Base-by-base conservation (phyloP, 1,284 basidiomycete genomes). In the Fistulinella staudtii region DNA sequence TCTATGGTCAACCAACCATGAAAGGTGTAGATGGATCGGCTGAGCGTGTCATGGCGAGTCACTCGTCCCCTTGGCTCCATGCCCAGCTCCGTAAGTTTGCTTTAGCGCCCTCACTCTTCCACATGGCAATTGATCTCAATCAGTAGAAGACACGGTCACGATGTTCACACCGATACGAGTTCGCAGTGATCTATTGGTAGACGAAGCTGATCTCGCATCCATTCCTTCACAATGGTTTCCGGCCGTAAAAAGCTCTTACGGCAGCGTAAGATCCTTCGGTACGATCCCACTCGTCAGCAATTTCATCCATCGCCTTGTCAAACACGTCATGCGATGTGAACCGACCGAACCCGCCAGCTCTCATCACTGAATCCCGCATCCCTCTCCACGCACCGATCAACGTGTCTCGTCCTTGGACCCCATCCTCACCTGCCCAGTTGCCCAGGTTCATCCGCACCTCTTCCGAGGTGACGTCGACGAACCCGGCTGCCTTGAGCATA, bases 261-360 rank as follows among this genome's bases (percentile, higher is more conserved):
- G 10, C 3, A 0, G 47, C 17, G 36, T 45, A 33, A 21, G 57
- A 58, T 10, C 57, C 53, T 11, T 50, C 28, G 3, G 23, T 35
- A 15, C 24, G 41, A 11, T 61, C 52, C 55, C 57, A 60, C 25
- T 61, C 57, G n/a, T 52, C 51, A 7, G 28, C 36, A 4, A 56
- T 13, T 14, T 33, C 50, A 3, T 56, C 51, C 15, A 47, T 33
- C 6, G 31, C 31, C 30, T 38, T 39, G 15, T 55, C 41, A n/a
- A 60, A 55, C 27, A 45, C 59, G 7, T 47, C 39, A 0, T n/a
- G 39, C 1, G 59, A 54, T 5, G 31, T 9, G 3, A 52, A 55
- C 13, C n/a, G 42, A 24, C 44, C 20, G 0, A 18, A 33, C 2
- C 44, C 41, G 3, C 41, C 55, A 2, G 20, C 38, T 21, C 13